A percentile compares a stretch with the other conserved stretches of the same genome.
Evolutionary conservation across 164 flowering plant genomes (phyloP).

Genomic region (Brasenia schreberi): DNA sequence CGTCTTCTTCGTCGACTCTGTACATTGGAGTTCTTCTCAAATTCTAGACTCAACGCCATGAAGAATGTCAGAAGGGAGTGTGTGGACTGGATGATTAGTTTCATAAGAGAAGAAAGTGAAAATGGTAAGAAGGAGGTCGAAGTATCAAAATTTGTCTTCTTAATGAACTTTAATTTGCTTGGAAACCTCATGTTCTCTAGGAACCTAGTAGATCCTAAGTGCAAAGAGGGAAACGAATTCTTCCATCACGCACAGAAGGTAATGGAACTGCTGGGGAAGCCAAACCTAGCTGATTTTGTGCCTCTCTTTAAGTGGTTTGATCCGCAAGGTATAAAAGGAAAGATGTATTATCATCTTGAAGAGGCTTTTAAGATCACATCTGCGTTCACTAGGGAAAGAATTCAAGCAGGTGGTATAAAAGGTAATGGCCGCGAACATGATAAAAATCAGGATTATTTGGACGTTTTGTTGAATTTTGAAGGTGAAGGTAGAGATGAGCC

Average conservation of each 20-base stretch:
- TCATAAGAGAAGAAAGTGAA: constrained; percentile 9
- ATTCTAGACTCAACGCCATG: constrained; percentile 7
- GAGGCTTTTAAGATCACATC: constrained; percentile 6
- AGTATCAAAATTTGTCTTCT: constrained; percentile 8
- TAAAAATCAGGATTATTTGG: constrained; percentile 5
- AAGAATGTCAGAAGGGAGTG: constrained; percentile 5
- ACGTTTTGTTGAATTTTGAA: constrained; percentile 8
- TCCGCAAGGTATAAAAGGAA: constrained; percentile 10
- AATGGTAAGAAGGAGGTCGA: constrained; percentile 1
- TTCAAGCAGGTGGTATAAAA: background rate
- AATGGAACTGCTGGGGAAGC: constrained; percentile 8
- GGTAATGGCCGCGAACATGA: background rate
- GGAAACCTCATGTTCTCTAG: constrained; percentile 15
- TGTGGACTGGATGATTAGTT: constrained; percentile 10
- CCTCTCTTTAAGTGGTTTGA: constrained; percentile 13
- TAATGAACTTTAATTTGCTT: constrained; percentile 13
- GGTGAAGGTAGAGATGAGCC: constrained; percentile 9
- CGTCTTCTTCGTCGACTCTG: constrained; percentile 8
- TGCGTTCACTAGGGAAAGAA: constrained; percentile 7
- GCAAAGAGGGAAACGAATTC: constrained; percentile 11
- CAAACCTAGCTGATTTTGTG: constrained; percentile 16
- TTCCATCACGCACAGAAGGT: constrained; percentile 3
- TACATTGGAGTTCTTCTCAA: constrained; percentile 9
- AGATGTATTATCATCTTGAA: constrained; percentile 3
- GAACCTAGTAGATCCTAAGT: constrained; percentile 8